Evolutionary conservation across 345 rosid species (phyloP).

Genomic region (Eucalyptus pauciflora): DNA sequence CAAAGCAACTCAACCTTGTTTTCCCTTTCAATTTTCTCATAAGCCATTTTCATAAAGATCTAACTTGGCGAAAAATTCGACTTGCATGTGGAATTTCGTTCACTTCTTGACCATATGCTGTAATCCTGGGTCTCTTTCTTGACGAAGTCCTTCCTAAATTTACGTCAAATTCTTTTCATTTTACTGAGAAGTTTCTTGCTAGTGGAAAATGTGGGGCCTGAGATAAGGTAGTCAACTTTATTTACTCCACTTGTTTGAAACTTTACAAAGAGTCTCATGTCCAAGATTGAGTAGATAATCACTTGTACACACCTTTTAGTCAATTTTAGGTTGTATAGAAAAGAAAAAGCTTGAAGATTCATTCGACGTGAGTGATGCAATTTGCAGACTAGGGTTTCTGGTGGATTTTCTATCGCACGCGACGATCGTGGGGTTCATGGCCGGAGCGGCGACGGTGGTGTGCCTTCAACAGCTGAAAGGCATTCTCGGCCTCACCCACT

Average conservation of each 20-base stretch:
- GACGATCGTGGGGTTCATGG: slow-evolving; percentile 93
- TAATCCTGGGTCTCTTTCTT: accelerated
- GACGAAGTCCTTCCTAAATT: neutral
- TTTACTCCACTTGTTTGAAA: neutral
- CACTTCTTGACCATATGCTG: accelerated
- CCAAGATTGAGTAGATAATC: neutral
- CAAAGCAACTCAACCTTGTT: neutral
- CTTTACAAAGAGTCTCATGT: neutral
- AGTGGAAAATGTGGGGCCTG: neutral
- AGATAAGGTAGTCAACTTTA: neutral
- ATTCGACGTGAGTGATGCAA: neutral
- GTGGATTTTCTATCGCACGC: slow-evolving; percentile 95
- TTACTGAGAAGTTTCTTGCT: neutral
- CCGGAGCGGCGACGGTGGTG: slow-evolving; percentile 90
- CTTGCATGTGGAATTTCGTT: neutral
- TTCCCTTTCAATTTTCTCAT: neutral
- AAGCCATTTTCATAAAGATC: neutral
- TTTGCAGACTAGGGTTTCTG: slow-evolving; percentile 72
- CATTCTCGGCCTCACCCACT: slow-evolving; percentile 56
- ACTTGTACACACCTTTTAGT: neutral
- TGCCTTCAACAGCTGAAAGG: slow-evolving; percentile 80
- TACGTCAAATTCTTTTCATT: neutral
- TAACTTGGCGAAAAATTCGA: neutral
- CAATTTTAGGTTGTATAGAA: neutral
- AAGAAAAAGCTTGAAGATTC: neutral